Evolutionary conservation across 306 rosid species (phyloP), one percentile per base, ranked within the genome.

Genomic region (Macrotyloma uniflorum): DNA sequence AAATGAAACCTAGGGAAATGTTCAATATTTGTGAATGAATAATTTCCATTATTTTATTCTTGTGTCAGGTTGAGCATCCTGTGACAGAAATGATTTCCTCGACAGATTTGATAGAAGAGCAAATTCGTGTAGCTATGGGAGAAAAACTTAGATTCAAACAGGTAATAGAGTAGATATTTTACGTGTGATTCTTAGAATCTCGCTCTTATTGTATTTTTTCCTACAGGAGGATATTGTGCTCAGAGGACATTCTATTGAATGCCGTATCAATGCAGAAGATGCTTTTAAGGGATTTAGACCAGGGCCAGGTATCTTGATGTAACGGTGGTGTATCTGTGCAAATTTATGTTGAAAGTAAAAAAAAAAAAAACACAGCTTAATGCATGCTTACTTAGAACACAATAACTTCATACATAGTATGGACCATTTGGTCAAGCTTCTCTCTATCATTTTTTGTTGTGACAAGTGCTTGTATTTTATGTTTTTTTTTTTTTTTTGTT

Each of bases 11-110:
- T 42, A 36, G 55, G 42, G 16, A 11, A 30, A 16, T 50, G 19
- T 55, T 83, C 15, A 11, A 38, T 70, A 62, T 26, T 80, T 55
- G 18, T 35, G 59, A 58, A 69, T 55, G 58, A 67, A n/a, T 79
- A 67, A 26, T 53, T 67, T 19, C 61, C 70, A 26, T 42, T 54
- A 5, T 30, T 35, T 74, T 45, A 49, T 42, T 65, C 36, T 66
- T 79, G 70, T 74, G 69, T 72, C 85, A 93, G 98, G 98, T 95
- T 66, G 99, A 93, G 88, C 99, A 95, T 87, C 99, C 99, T 8
- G 99, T 95, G 91, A 93, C 99, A 49, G 98, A 95, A 85, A 95
- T 93, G 99, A 93, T 95, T 80, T 95, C 94, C 69, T 95, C 98
- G 50, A 89, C 86, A 62, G 99, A 95, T 88, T 90, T 95, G 89